Conservation (phyloP, 73 alveolate species). For the Paramecium primaurelia region DNA sequence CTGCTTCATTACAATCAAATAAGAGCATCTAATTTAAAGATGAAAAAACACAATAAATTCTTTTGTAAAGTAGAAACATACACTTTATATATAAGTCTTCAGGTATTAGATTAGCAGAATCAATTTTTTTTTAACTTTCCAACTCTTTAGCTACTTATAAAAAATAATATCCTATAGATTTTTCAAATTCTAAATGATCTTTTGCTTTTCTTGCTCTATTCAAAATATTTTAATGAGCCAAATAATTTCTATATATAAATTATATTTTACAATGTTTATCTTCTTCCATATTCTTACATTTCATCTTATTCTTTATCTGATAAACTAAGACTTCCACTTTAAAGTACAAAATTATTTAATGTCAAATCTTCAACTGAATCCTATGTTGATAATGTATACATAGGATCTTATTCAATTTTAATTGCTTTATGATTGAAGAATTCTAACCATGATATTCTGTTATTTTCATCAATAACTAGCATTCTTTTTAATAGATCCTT, state of each 20-base stretch:
- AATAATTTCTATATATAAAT: conserved; percentile 11
- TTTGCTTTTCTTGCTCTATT: conserved; percentile 43
- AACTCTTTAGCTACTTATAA: conserved; percentile 39
- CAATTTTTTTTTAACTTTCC: conserved; percentile 36
- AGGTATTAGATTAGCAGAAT: not conserved
- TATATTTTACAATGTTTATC: not conserved
- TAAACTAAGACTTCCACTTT: conserved; percentile 1
- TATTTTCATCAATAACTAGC: conserved; percentile 54
- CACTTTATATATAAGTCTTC: conserved; percentile 45
- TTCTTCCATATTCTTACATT: conserved; percentile 46
- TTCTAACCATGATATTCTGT: conserved; percentile 55
- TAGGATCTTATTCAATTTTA: not conserved
- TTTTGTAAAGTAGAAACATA: conserved; percentile 33
- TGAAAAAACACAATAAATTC: conserved; percentile 39
- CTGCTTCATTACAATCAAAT: conserved; percentile 47
- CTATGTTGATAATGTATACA: not conserved
- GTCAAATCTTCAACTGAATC: conserved; percentile 30
- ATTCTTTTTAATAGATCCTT: conserved; percentile 29
- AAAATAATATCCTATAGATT: conserved; percentile 4
- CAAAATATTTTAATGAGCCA: conserved; percentile 7
- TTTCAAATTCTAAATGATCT: conserved; percentile 50
- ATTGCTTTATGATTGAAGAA: conserved; percentile 31
- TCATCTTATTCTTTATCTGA: not conserved
- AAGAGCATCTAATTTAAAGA: conserved; percentile 44
- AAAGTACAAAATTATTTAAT: not conserved